Percentiles rank a stretch among this genome's conserved stretches.
Evolutionary conservation across 1,284 basidiomycete species (phyloP).

Genomic region (Thecaphora frezii): DNA sequence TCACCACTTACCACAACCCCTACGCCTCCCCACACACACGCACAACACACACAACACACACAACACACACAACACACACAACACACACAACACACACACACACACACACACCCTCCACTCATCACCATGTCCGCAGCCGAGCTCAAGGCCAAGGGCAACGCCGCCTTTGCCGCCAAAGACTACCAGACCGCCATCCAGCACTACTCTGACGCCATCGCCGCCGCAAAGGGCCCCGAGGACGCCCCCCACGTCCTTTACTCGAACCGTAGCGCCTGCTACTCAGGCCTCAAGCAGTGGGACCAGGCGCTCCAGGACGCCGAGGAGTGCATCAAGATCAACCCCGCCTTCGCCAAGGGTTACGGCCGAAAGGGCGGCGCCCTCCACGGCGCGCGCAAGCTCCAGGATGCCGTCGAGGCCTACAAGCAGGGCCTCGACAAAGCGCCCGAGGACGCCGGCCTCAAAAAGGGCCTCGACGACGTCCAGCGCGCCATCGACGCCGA

Average conservation of each 20-base stretch:
- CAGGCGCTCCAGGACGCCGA: conserved; percentile 86
- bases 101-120: neutral
- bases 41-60: too few relatives aligned
- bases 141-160: conserved; percentile 57
- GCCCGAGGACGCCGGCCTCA: conserved; percentile 73
- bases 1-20: too few relatives aligned
- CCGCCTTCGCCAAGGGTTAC: conserved; percentile 87
- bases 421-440: conserved; percentile 79
- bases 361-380: conserved; percentile 91
- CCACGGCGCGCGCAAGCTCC: conserved; percentile 77
- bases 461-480: conserved; percentile 74
- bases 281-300: conserved; percentile 76
- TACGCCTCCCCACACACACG: too few relatives aligned
- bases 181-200: conserved; percentile 50
- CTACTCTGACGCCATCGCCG: conserved; percentile 54
- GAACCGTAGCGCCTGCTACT: conserved; percentile 86
- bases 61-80: too few relatives aligned
- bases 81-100: neutral
- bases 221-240: conserved; percentile 52
- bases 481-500: conserved; percentile 38
- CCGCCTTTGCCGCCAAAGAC: conserved; percentile 57
- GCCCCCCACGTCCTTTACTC: conserved; percentile 80
- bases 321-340: conserved; percentile 72
- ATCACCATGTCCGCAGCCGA: conserved; percentile 53
- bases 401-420: conserved; percentile 80